These are phyloP conservation scores for Vitis labrusca DNA, from an alignment of 164 flowering plant genomes.

Conservation along the genomic window DNA sequence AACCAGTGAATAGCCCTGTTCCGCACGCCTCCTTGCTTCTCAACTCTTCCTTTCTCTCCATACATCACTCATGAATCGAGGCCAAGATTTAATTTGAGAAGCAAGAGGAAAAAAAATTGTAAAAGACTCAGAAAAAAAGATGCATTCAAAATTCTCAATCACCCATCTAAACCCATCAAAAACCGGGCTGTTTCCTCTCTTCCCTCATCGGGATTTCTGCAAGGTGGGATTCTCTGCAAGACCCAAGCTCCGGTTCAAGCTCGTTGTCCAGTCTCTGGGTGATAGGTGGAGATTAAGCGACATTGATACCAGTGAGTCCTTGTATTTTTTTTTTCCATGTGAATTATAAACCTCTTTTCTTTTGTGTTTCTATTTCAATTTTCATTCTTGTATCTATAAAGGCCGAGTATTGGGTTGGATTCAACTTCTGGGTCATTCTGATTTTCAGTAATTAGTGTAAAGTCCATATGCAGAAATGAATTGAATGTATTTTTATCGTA, in stretches of 20 bases:
- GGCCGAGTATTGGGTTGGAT: not conserved
- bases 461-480: not conserved
- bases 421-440: not conserved
- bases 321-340: not conserved
- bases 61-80: too few relatives aligned
- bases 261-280: slow-evolving; percentile 37
- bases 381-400: not conserved
- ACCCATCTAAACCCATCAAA: slow-evolving; percentile 17
- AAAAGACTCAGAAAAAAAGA: not conserved
- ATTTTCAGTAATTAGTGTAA: not conserved
- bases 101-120: too few relatives aligned
- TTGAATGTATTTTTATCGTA: too few relatives aligned
- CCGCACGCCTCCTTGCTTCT: too few relatives aligned
- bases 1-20: too few relatives aligned
- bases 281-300: slow-evolving; percentile 63
- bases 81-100: too few relatives aligned
- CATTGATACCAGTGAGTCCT: slow-evolving; percentile 54
- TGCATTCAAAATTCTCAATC: slow-evolving; percentile 18
- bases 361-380: not conserved
- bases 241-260: slow-evolving; percentile 38
- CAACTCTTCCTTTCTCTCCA: too few relatives aligned
- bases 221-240: slow-evolving; percentile 26
- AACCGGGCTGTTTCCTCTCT: slow-evolving; percentile 5
- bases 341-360: not conserved
- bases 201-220: slow-evolving; percentile 16